A percentile compares a stretch with the other conserved stretches of the same genome.
phyloP scores from a whole-genome alignment of 2,329 filamentous ascomycete species.

The Proliferodiscus dingleyae region DNA sequence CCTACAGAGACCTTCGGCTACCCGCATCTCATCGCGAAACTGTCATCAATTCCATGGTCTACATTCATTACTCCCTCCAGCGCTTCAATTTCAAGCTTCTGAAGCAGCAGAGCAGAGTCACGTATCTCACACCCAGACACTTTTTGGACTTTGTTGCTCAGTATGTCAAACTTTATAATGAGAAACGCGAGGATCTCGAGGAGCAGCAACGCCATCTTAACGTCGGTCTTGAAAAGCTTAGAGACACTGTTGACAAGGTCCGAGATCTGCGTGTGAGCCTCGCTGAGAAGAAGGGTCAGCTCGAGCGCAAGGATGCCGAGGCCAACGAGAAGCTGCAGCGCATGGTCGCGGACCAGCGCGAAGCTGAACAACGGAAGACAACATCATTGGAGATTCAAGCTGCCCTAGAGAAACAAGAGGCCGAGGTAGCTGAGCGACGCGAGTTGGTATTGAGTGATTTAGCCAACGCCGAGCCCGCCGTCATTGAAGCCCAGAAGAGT shows the following conservation, averaged over 20 bases:
- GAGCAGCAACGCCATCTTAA: slow-evolving; percentile 98
- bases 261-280: slow-evolving; percentile 85
- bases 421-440: slow-evolving; percentile 75
- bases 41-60: slow-evolving; percentile 97
- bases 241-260: slow-evolving; percentile 96
- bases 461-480: slow-evolving; percentile 86
- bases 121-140: slow-evolving; percentile 91
- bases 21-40: slow-evolving; percentile 88
- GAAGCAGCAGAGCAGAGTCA: slow-evolving; percentile 88
- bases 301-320: slow-evolving; percentile 90
- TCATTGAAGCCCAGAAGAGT: slow-evolving; percentile 87
- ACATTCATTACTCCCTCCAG: slow-evolving; percentile 92
- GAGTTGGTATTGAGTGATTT: slow-evolving; percentile 84
- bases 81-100: slow-evolving; percentile 82
- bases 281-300: slow-evolving; percentile 87
- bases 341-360: slow-evolving; percentile 93
- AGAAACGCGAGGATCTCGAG: slow-evolving; percentile 97
- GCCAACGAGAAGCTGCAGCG: slow-evolving; percentile 95
- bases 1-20: slow-evolving; percentile 77
- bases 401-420: slow-evolving; percentile 82
- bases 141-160: slow-evolving; percentile 98
- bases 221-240: slow-evolving; percentile 93
- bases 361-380: slow-evolving; percentile 86
- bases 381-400: slow-evolving; percentile 85
- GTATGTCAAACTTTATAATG: slow-evolving; percentile 94